Conservation (phyloP, 1,284 basidiomycete species). For the Tetrapyrgos nigripes region DNA sequence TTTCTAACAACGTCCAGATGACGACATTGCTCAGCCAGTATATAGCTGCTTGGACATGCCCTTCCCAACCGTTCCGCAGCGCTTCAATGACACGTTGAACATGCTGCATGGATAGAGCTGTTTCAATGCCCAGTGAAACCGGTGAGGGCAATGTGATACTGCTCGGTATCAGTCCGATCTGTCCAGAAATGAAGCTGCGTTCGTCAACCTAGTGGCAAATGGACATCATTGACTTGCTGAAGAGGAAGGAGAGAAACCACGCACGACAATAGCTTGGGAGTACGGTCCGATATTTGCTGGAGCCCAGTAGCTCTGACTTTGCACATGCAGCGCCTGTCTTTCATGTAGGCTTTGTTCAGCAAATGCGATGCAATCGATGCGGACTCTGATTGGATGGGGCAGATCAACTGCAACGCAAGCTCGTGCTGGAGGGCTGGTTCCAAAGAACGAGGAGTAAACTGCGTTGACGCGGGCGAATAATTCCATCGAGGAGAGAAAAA, state of each 20-base stretch:
- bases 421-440: constrained; percentile 90
- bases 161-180: constrained; percentile 90
- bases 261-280: constrained; percentile 87
- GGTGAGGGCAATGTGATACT: constrained; percentile 73
- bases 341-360: constrained; percentile 43
- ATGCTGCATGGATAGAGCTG: constrained; percentile 84
- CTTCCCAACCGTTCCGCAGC: constrained; percentile 64
- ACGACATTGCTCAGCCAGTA: constrained; percentile 64
- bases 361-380: constrained; percentile 82
- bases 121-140: constrained; percentile 64
- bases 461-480: constrained; percentile 79
- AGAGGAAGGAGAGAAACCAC: constrained; percentile 29
- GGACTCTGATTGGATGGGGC: constrained; percentile 60
- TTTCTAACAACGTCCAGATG: constrained; percentile 50
- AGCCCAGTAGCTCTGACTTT: constrained; percentile 97
- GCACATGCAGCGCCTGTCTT: constrained; percentile 88
- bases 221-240: constrained; percentile 3
- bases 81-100: constrained; percentile 71
- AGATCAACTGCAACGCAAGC: constrained; percentile 89
- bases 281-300: constrained; percentile 99
- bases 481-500: constrained; percentile 86
- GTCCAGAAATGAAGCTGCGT: constrained; percentile 89
- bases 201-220: constrained; percentile 61
- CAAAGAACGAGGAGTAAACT: constrained; percentile 85
- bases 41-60: constrained; percentile 63